Percentiles rank a stretch among this genome's conserved stretches.
phyloP scores from a whole-genome alignment of 257 asterid genomes.

The Gentiana macrophylla region DNA sequence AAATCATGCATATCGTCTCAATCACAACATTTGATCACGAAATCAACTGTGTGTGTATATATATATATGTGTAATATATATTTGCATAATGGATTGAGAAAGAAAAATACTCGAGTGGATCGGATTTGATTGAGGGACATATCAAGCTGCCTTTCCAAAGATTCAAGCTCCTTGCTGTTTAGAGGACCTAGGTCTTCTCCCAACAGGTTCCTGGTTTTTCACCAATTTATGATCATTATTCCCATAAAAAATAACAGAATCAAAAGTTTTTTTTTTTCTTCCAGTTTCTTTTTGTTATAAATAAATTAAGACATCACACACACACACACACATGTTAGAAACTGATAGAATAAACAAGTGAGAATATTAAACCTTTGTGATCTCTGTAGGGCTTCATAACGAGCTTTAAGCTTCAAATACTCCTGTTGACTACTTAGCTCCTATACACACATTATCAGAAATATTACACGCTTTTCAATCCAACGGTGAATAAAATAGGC shows the following conservation, averaged over 20 bases:
- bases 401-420: conserved; percentile 88
- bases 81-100: not conserved
- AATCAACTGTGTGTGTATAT: not conserved
- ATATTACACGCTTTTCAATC: no score
- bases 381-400: conserved; percentile 90
- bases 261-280: no score
- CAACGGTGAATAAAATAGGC: not conserved
- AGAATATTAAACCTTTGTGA: conserved; percentile 56
- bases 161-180: conserved; percentile 95
- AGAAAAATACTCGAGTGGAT: conserved; percentile 60
- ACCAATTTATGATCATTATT: not conserved
- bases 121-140: conserved; percentile 91
- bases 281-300: no score
- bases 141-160: conserved; percentile 90
- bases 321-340: no score
- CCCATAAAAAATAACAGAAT: no score
- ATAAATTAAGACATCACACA: no score
- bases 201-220: conserved; percentile 57
- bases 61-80: no score
- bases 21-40: no score
- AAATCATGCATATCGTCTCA: no score
- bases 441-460: conserved; percentile 16
- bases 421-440: conserved; percentile 99
- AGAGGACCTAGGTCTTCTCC: conserved; percentile 97
- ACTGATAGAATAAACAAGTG: no score